phyloP scores from a whole-genome alignment of 1,139 yeast species.

The Pichia sp. region DNA sequence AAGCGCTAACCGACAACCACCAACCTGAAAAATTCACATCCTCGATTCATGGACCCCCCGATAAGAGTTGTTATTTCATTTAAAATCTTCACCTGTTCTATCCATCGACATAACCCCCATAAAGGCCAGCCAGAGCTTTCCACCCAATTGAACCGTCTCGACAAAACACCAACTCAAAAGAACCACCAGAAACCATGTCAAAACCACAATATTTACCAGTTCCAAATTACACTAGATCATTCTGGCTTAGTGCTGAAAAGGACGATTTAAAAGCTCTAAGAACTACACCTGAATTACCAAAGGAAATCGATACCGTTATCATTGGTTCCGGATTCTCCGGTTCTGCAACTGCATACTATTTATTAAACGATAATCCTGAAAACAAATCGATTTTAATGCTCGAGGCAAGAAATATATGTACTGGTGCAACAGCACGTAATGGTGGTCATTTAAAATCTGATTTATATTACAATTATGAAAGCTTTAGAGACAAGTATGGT shows the following conservation, averaged over 20 bases:
- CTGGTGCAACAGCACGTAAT: constrained; percentile 48
- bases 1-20: too few species aligned
- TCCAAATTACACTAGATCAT: constrained; percentile 9
- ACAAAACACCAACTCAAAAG: too few species aligned
- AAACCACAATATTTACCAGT: constrained; percentile 21
- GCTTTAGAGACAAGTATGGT: constrained; percentile 28
- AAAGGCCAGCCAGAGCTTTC: too few species aligned
- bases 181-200: too few species aligned
- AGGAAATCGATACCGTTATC: constrained; percentile 32
- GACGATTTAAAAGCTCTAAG: constrained; percentile 24
- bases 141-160: too few species aligned
- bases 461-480: constrained; percentile 27
- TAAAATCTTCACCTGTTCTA: too few species aligned
- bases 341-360: constrained; percentile 36
- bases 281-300: constrained; percentile 17
- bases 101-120: too few species aligned
- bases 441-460: constrained; percentile 48
- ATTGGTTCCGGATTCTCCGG: constrained; percentile 44
- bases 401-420: constrained; percentile 41
- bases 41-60: too few species aligned
- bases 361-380: constrained; percentile 27
- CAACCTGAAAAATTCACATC: too few species aligned
- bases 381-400: constrained; percentile 31
- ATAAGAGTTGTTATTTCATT: too few species aligned
- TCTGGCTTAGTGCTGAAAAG: constrained; percentile 25